Evolutionary conservation across 2,329 filamentous ascomycete genomes (phyloP).

Genomic region (Hymenoscyphus albidus): DNA sequence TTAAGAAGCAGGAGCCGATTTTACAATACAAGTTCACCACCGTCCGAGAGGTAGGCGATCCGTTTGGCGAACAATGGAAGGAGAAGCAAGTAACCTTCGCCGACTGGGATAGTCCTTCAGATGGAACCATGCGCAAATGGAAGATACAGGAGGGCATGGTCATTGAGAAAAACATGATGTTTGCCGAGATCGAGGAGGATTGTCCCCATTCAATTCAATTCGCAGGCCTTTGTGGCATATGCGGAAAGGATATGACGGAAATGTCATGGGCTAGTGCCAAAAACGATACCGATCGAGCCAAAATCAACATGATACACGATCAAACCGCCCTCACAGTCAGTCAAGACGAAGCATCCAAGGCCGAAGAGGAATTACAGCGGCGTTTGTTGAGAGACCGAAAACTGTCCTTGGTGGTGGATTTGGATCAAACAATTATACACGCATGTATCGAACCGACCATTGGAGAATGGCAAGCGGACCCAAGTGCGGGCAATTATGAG

Average conservation of each 20-base stretch:
- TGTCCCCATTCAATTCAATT: conserved; percentile 91
- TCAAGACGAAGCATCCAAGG: conserved; percentile 70
- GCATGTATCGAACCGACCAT: conserved; percentile 96
- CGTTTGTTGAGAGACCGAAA: conserved; percentile 77
- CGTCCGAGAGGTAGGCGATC: conserved; percentile 70
- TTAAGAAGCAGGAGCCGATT: conserved; percentile 72
- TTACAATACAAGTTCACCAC: conserved; percentile 86
- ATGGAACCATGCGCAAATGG: conserved; percentile 77
- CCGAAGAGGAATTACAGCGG: conserved; percentile 82
- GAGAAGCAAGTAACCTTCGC: conserved; percentile 67
- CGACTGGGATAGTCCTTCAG: conserved; percentile 77
- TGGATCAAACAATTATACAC: conserved; percentile 98
- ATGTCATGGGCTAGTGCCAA: conserved; percentile 78
- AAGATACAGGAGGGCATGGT: conserved; percentile 65
- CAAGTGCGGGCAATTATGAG: conserved; percentile 82
- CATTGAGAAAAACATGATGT: conserved; percentile 54
- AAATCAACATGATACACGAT: conserved; percentile 93
- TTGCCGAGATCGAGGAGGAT: conserved; percentile 79
- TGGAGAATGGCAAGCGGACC: conserved; percentile 89
- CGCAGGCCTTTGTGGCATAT: conserved; percentile 83
- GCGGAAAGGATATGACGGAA: conserved; percentile 95
- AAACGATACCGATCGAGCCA: conserved; percentile 77
- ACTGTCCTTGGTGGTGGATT: conserved; percentile 89
- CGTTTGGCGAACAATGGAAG: conserved; percentile 57
- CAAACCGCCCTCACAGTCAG: conserved; percentile 85